Conservation (phyloP, 1,284 basidiomycete species). For the Puccinia horiana region DNA sequence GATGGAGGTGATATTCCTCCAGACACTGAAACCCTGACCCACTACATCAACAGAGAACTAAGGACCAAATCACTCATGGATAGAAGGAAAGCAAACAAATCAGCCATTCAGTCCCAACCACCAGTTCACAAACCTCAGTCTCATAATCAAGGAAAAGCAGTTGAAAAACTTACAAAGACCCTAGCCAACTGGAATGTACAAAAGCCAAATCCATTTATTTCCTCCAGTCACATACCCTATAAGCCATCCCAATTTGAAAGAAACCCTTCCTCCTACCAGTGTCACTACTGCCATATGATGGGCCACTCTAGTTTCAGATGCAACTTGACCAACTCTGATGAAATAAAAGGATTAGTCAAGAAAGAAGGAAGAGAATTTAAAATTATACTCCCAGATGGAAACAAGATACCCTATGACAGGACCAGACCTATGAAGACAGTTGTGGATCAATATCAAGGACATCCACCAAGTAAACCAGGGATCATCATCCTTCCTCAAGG, state of each 20-base stretch:
- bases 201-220: not conserved
- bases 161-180: not conserved
- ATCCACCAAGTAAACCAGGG: not conserved
- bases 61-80: too few relatives aligned
- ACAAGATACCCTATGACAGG: not conserved
- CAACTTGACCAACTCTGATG: not conserved
- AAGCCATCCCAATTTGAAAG: not conserved
- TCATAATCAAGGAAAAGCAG: too few relatives aligned
- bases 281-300: not conserved
- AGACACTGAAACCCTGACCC: too few relatives aligned
- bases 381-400: not conserved
- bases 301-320: not conserved
- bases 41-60: too few relatives aligned
- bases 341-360: not conserved
- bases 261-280: not conserved
- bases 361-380: not conserved
- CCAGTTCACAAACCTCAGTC: too few relatives aligned
- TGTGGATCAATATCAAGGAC: not conserved
- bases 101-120: too few relatives aligned
- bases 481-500: not conserved
- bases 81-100: too few relatives aligned
- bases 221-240: not conserved
- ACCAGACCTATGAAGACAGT: not conserved
- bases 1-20: too few relatives aligned
- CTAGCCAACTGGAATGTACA: not conserved